Evolutionary conservation across 352 stramenopile genomes (phyloP).

Genomic region (Pythium biforme): DNA sequence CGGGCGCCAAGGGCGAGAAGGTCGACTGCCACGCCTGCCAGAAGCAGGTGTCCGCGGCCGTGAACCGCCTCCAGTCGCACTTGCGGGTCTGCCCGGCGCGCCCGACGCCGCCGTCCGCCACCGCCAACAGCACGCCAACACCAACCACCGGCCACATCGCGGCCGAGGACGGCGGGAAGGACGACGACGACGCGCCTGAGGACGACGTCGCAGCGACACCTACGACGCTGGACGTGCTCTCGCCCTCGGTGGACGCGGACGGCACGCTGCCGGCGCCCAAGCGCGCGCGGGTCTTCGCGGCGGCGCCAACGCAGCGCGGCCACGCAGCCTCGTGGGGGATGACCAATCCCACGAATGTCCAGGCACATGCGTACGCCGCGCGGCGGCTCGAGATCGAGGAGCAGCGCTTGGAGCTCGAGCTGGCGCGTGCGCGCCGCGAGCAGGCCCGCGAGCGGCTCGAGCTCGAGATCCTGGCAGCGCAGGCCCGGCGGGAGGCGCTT

Average conservation of each 20-base stretch:
- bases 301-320: no score
- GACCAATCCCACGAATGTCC: neutral
- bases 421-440: constrained; percentile 41
- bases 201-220: neutral
- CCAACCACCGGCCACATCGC: no score
- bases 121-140: neutral
- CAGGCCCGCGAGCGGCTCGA: constrained; percentile 38
- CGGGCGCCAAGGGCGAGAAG: constrained; percentile 53
- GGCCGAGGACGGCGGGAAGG: neutral
- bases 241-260: neutral
- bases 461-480: constrained; percentile 46
- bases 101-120: constrained; percentile 3
- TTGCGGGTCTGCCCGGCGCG: constrained; percentile 54
- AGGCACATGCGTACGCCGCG: constrained; percentile 35
- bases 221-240: neutral
- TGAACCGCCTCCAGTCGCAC: constrained; percentile 67
- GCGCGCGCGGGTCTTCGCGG: neutral
- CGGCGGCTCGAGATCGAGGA: constrained; percentile 57
- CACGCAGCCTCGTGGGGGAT: neutral
- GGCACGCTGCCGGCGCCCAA: neutral
- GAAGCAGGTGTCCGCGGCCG: constrained; percentile 54
- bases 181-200: neutral
- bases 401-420: constrained; percentile 50
- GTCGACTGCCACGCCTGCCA: constrained; percentile 68
- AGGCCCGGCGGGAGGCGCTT: constrained; percentile 40